Evolutionary conservation across 106 monocot genomes (phyloP).

Genomic region (Acorus calamus): DNA sequence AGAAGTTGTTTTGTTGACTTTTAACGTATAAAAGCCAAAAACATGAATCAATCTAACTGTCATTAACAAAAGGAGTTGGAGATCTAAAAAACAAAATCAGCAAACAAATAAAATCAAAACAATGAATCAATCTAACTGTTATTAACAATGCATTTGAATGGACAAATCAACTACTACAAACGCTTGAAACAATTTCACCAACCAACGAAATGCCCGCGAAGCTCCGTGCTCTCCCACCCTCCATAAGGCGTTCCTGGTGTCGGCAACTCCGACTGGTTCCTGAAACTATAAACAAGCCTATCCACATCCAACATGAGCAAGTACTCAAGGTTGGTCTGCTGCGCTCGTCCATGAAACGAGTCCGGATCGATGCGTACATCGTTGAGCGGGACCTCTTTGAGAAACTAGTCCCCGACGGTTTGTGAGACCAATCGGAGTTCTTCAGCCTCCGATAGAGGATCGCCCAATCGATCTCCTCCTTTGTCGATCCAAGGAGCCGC

Average conservation of each 20-base stretch:
- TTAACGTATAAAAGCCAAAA: no score
- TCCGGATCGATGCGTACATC: conserved; percentile 69
- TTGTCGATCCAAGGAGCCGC: conserved; percentile 20
- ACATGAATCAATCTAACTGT: no score
- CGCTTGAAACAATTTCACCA: not conserved
- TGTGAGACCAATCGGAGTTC: conserved; percentile 10
- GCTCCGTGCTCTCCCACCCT: conserved; percentile 81
- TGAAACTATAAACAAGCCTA: conserved; percentile 69
- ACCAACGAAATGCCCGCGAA: conserved; percentile 93
- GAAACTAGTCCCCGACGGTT: conserved; percentile 21
- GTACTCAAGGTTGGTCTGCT: conserved; percentile 89
- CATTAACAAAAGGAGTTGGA: no score
- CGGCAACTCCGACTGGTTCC: conserved; percentile 58
- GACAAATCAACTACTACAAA: no score
- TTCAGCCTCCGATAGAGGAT: conserved; percentile 51
- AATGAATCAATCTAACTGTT: no score
- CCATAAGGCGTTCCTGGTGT: conserved; percentile 61
- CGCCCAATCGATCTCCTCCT: conserved; percentile 52
- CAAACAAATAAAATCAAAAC: no score
- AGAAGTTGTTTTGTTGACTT: no score
- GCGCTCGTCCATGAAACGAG: conserved; percentile 55
- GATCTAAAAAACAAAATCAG: no score
- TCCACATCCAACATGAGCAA: conserved; percentile 72
- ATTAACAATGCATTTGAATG: no score
- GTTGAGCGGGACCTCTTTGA: conserved; percentile 61